Evolutionary conservation across 148 eudicot species (phyloP).

Genomic region (Mesembryanthemum crystallinum): DNA sequence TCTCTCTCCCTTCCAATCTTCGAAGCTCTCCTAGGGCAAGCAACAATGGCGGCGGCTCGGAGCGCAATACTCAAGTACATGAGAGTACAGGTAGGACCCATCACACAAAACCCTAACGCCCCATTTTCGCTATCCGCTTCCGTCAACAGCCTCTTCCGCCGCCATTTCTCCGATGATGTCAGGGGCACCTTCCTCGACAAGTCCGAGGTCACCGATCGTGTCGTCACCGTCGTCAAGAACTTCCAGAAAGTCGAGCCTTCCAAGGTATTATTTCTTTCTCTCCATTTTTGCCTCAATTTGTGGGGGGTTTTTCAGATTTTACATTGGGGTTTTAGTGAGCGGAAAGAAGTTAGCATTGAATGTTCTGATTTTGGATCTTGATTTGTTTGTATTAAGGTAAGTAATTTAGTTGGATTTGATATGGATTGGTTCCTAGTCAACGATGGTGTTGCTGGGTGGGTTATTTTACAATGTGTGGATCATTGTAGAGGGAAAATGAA

Average conservation of each 20-base stretch:
- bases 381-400: neutral
- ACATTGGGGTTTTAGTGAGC: neutral
- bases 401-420: neutral
- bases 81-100: slow-evolving; percentile 39
- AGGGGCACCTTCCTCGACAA: slow-evolving; percentile 91
- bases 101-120: slow-evolving; percentile 41
- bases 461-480: neutral
- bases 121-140: slow-evolving; percentile 24
- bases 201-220: slow-evolving; percentile 89
- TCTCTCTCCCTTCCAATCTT: neutral
- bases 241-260: slow-evolving; percentile 93
- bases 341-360: neutral
- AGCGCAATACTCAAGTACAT: slow-evolving; percentile 60
- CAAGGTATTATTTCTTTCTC: slow-evolving; percentile 43
- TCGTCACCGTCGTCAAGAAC: slow-evolving; percentile 66
- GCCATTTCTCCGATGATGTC: slow-evolving; percentile 64
- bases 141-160: slow-evolving; percentile 45
- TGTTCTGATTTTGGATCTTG: neutral
- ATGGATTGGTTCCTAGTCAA: neutral
- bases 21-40: neutral
- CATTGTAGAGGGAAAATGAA: neutral
- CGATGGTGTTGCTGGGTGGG: neutral
- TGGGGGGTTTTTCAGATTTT: neutral
- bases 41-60: slow-evolving; percentile 56
- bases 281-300: neutral